Evolutionary conservation across 2,329 filamentous ascomycete genomes (phyloP).

Genomic region (Epichloe baconii): DNA sequence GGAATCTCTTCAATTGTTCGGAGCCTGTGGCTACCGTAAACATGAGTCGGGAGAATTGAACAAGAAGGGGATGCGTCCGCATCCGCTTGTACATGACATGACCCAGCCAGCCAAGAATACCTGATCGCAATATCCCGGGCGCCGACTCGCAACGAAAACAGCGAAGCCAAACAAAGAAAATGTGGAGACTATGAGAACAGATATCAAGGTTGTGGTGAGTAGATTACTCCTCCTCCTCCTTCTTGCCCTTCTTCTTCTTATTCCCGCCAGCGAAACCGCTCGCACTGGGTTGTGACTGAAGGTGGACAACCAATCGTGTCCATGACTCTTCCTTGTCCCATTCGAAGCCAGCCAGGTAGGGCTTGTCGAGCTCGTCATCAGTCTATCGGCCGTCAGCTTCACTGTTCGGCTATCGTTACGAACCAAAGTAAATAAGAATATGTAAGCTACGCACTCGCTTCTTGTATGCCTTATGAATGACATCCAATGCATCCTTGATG

Average conservation of each 20-base stretch:
- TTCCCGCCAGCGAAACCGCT: constrained; percentile 31
- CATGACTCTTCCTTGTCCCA: constrained; percentile 92
- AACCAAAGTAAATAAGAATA: not conserved
- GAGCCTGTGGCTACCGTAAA: not conserved
- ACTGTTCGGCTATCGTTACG: not conserved
- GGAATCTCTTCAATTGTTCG: not conserved
- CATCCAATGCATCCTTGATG: constrained; percentile 91
- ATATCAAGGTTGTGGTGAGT: constrained; percentile 16
- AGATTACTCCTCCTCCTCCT: constrained; percentile 37
- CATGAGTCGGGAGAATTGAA: constrained; percentile 4
- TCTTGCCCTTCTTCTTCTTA: constrained; percentile 62
- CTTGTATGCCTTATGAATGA: constrained; percentile 92
- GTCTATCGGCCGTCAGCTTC: constrained; percentile 36
- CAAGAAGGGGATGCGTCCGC: constrained; percentile 16
- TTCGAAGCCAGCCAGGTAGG: constrained; percentile 87
- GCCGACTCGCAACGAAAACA: constrained; percentile 26
- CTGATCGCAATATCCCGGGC: constrained; percentile 31
- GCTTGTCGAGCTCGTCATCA: constrained; percentile 80
- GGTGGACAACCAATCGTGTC: constrained; percentile 76
- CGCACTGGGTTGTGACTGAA: constrained; percentile 54
- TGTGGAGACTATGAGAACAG: constrained; percentile 27
- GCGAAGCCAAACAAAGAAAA: constrained; percentile 24
- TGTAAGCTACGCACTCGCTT: constrained; percentile 60
- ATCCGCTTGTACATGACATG: constrained; percentile 14
- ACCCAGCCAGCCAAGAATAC: constrained; percentile 21